Base-by-base conservation (phyloP, 257 asterid genomes). In the Solanum paucissectum region DNA sequence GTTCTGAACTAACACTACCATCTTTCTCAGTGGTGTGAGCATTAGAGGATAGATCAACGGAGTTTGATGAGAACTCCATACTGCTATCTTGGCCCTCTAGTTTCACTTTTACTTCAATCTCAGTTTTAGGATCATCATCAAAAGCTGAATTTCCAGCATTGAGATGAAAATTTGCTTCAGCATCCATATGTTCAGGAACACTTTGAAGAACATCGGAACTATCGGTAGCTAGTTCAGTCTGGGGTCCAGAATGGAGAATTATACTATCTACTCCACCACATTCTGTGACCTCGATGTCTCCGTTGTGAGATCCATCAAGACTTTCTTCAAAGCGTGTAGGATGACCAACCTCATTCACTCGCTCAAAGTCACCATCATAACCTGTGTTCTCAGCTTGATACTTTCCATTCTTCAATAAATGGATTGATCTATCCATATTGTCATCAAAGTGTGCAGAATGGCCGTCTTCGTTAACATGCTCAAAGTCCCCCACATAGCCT, bases 341-440 rank as follows among this genome's bases (percentile, higher is more conserved):
- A 90, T 62, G 66, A 40, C 83, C 87, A 83, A 64, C 88, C 73
- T 46, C 89, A 49, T 90, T 73, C 64, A 58, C 83, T 52, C 62
- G 86, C 38, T 83, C 88, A 64, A 90, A 88, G 34, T 82, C 92
- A 84, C 88, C 95, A 34, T 89, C 90, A 87, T 66, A 87, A 69
- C 90, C 88, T 23, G 83, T 69, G 79, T 87, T 91, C 64, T 89
- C 93, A 10, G 87, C 74, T 87, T 88, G 94, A 84, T 62, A 87
- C 23, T 88, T 29, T 1, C 25, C 68, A 49, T 29, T 79, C 66
- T 27, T 46, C 20, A 1, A 12, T 27, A 81, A 29, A 49, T 49
- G 32, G 27, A 2, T 9, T 3, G 68, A 20, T 49, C 68, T 49
- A 81, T 49, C 85, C 18, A 29, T 23, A 81, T 18, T 62, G 37